Percentiles rank a stretch among this genome's conserved stretches.
Evolutionary conservation across 495 filamentous ascomycete species (phyloP).

Genomic region (Xylaria acuta): DNA sequence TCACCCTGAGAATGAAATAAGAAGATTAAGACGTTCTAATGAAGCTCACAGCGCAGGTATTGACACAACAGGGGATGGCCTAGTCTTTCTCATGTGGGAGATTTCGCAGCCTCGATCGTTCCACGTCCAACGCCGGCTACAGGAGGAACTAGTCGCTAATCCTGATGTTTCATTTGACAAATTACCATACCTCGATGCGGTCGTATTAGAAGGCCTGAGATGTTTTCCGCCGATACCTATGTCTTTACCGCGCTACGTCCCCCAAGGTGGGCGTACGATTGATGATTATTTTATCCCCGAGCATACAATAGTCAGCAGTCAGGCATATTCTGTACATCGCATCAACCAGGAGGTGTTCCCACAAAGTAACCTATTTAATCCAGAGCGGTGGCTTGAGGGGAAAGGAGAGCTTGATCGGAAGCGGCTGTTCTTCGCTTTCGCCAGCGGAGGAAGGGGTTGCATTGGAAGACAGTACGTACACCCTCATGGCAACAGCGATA

Average conservation of each 20-base stretch:
- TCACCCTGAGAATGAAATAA: too few species aligned
- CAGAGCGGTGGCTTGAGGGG: slow-evolving; percentile 68
- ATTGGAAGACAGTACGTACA: slow-evolving; percentile 60
- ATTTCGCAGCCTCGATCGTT: slow-evolving; percentile 61
- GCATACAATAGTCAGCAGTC: slow-evolving; percentile 59
- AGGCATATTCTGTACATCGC: slow-evolving; percentile 60
- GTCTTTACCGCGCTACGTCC: slow-evolving; percentile 68
- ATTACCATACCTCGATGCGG: slow-evolving; percentile 65
- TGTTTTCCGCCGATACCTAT: slow-evolving; percentile 70
- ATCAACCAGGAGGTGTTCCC: slow-evolving; percentile 61
- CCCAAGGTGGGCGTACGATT: slow-evolving; percentile 55
- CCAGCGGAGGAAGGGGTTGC: slow-evolving; percentile 62
- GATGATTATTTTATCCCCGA: slow-evolving; percentile 55
- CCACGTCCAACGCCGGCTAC: slow-evolving; percentile 53
- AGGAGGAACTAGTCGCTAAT: slow-evolving; percentile 53
- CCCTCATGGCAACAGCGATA: neutral
- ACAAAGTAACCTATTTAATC: slow-evolving; percentile 60
- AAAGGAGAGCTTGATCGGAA: slow-evolving; percentile 56
- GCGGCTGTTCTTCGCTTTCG: slow-evolving; percentile 58
- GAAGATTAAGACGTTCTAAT: too few species aligned
- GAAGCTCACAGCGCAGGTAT: slow-evolving; percentile 52
- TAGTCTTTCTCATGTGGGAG: slow-evolving; percentile 72
- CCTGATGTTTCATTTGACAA: slow-evolving; percentile 51
- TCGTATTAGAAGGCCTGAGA: slow-evolving; percentile 65
- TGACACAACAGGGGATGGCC: slow-evolving; percentile 69